Percentiles rank a stretch among this genome's conserved stretches.
Evolutionary conservation across 2,329 filamentous ascomycete genomes (phyloP).

Genomic region (Calonectria crousiana): DNA sequence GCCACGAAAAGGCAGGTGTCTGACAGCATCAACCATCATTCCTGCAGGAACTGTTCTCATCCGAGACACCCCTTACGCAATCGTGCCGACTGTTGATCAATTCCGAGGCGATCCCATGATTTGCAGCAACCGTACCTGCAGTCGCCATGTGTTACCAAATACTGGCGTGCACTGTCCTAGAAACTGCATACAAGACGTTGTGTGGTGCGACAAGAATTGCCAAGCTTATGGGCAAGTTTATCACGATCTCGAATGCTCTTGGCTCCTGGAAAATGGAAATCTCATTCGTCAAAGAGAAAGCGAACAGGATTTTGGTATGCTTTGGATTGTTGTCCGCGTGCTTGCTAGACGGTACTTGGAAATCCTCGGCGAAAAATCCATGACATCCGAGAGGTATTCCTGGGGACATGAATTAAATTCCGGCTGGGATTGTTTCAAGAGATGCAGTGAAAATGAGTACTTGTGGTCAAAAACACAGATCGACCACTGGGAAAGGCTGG

Average conservation of each 20-base stretch:
- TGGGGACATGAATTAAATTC: constrained; percentile 1
- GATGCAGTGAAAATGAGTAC: neutral
- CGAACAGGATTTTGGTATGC: neutral
- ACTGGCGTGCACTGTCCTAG: neutral
- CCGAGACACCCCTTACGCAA: neutral
- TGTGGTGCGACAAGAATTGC: neutral
- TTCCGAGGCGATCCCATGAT: neutral
- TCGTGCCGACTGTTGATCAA: neutral
- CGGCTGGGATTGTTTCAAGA: neutral
- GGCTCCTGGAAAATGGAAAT: neutral
- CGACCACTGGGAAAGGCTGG: neutral
- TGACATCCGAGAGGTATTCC: neutral
- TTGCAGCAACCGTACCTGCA: neutral
- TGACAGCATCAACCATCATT: neutral
- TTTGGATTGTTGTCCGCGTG: neutral
- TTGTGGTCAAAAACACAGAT: neutral
- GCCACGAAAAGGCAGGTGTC: neutral
- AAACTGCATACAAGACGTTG: neutral
- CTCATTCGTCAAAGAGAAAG: neutral
- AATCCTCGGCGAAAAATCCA: neutral
- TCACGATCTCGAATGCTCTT: neutral
- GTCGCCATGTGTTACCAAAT: neutral
- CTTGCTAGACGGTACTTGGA: neutral
- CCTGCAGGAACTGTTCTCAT: neutral
- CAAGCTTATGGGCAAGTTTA: neutral